Conservation (phyloP, 139 green algal species). For the Desmodesmus armatus region DNA sequence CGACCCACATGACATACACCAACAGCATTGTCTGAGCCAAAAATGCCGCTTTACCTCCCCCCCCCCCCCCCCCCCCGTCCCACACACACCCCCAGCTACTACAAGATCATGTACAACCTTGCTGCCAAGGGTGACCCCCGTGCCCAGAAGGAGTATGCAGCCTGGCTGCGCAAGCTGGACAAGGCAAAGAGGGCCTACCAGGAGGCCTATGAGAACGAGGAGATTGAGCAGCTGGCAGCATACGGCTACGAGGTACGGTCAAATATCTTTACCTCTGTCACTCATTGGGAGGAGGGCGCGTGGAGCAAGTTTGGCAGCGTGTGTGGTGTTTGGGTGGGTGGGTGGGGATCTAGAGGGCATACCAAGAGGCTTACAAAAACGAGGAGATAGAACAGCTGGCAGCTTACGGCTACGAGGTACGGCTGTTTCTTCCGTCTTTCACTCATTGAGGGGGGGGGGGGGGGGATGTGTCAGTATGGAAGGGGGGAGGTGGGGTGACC, state of each 20-base stretch:
- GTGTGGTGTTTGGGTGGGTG: background rate
- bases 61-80: too few relatives aligned
- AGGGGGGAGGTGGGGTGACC: too few relatives aligned
- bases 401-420: constrained; percentile 61
- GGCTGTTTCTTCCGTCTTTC: too few relatives aligned
- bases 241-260: constrained; percentile 57
- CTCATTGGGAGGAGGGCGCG: too few relatives aligned
- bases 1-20: too few relatives aligned
- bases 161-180: constrained; percentile 24
- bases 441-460: too few relatives aligned
- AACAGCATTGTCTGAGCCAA: too few relatives aligned
- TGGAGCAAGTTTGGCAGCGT: too few relatives aligned
- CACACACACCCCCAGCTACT: constrained; percentile 58
- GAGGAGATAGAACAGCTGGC: constrained; percentile 45
- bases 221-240: constrained; percentile 38
- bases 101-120: constrained; percentile 53
- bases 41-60: too few relatives aligned
- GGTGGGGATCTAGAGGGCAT: constrained; percentile 31
- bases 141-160: constrained; percentile 58
- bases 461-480: too few relatives aligned
- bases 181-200: constrained; percentile 34
- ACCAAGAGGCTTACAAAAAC: constrained; percentile 46
- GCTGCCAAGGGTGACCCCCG: constrained; percentile 54
- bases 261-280: too few relatives aligned
- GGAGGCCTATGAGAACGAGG: constrained; percentile 51